These are phyloP conservation scores for Exophiala aquamarina DNA, from an alignment of 2,329 filamentous ascomycete species.

Conservation along the genomic window DNA sequence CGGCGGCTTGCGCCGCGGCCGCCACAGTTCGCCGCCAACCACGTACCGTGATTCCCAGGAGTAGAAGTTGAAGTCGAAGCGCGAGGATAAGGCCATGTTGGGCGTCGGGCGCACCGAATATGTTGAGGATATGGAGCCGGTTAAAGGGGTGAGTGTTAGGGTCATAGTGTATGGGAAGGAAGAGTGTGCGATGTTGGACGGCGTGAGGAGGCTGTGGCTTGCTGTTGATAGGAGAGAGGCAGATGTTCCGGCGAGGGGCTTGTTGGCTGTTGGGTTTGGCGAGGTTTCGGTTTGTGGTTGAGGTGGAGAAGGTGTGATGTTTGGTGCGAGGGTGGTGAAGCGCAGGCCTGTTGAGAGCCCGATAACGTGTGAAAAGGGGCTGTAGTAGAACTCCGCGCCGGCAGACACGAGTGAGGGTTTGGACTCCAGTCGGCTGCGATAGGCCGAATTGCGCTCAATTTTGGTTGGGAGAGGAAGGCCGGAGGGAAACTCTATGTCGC, in stretches of 20 bases:
- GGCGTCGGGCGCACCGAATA: conserved; percentile 87
- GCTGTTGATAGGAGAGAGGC: conserved; percentile 27
- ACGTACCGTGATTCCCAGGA: conserved; percentile 95
- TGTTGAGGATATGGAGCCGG: conserved; percentile 87
- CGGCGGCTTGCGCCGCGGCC: conserved; percentile 45
- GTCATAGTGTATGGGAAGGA: conserved; percentile 94
- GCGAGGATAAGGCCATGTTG: conserved; percentile 80
- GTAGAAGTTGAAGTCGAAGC: conserved; percentile 96
- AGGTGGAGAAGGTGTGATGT: conserved; percentile 41
- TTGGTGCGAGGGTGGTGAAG: conserved; percentile 71
- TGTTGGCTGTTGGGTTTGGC: conserved; percentile 22
- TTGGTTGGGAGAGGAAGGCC: conserved; percentile 25
- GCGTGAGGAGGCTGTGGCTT: conserved; percentile 20
- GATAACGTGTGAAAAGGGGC: conserved; percentile 87
- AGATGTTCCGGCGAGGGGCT: conserved; percentile 27
- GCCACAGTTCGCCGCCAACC: conserved; percentile 91
- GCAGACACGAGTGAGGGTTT: conserved; percentile 74
- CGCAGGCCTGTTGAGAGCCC: conserved; percentile 85
- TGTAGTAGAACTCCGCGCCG: conserved; percentile 93
- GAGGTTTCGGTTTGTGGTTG: conserved; percentile 48
- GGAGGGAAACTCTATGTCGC: conserved; percentile 16
- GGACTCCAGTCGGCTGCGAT: conserved; percentile 19
- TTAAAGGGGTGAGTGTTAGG: conserved; percentile 87
- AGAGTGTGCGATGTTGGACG: conserved; percentile 45
- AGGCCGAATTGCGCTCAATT: conserved; percentile 33